These are phyloP conservation scores for Blastomyces parvus DNA, from an alignment of 2,329 filamentous ascomycete genomes.

Conservation along the genomic window DNA sequence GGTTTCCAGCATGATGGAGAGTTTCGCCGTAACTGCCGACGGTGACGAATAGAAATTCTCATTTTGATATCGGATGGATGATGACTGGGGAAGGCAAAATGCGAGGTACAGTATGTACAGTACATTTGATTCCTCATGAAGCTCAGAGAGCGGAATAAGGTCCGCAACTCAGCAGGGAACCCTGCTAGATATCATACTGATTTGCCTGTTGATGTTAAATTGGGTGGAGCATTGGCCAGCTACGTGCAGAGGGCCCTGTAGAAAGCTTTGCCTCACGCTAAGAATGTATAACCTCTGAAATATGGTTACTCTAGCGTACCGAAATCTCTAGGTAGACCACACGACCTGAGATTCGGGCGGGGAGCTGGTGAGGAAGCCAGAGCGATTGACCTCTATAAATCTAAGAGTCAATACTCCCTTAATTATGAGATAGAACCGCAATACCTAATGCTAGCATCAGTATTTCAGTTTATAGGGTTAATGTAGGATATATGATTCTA, in stretches of 20 bases:
- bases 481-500: background rate
- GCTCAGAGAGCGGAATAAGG: background rate
- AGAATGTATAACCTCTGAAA: too few species aligned
- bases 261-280: too few species aligned
- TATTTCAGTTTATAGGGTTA: background rate
- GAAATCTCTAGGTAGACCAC: too few species aligned
- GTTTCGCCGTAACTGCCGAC: background rate
- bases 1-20: background rate
- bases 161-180: background rate
- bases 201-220: background rate
- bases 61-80: background rate
- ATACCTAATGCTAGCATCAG: background rate
- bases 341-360: too few species aligned
- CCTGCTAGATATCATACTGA: background rate
- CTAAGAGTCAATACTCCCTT: background rate
- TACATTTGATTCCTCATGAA: background rate
- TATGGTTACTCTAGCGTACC: too few species aligned
- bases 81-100: background rate
- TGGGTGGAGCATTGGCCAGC: background rate
- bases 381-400: background rate
- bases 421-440: background rate
- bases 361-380: too few species aligned
- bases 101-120: background rate
- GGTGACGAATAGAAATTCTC: background rate
- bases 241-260: too few species aligned